Percentiles rank a stretch among this genome's conserved stretches.
Evolutionary conservation across 2,329 filamentous ascomycete genomes (phyloP).

Genomic region (Aspergillus clavatus): DNA sequence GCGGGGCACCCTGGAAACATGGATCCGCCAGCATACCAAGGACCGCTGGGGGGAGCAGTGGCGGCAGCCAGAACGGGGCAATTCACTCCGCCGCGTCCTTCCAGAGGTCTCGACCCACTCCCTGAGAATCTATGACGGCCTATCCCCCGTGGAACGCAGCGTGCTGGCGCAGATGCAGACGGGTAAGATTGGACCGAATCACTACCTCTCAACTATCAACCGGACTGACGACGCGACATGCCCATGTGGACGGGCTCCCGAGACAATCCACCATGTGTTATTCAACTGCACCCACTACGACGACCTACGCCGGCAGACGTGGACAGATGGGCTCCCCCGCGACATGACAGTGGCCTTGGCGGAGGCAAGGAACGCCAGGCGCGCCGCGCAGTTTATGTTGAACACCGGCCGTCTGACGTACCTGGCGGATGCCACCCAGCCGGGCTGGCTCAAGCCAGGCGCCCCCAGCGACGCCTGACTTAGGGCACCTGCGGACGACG

Average conservation of each 20-base stretch:
- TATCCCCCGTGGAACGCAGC: neutral
- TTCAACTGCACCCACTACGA: neutral
- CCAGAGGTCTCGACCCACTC: neutral
- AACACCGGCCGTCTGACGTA: neutral
- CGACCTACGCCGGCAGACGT: neutral
- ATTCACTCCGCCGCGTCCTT: neutral
- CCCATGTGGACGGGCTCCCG: neutral
- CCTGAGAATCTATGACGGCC: neutral
- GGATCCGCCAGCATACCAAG: neutral
- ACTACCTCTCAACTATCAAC: neutral
- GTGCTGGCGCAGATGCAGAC: neutral
- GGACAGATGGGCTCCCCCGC: neutral
- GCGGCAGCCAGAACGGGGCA: neutral
- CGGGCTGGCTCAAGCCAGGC: too few species aligned
- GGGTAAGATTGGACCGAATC: neutral
- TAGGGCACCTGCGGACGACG: neutral
- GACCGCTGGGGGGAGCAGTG: neutral
- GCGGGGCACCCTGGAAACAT: neutral
- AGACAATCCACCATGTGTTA: neutral
- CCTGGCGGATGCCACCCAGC: neutral
- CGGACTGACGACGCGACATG: neutral
- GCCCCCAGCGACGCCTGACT: neutral
- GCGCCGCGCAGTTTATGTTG: neutral
- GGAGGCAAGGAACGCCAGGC: neutral
- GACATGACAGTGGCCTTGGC: neutral